Evolutionary conservation across 1,284 basidiomycete genomes (phyloP).

Genomic region (Taiwanofungus camphoratus): DNA sequence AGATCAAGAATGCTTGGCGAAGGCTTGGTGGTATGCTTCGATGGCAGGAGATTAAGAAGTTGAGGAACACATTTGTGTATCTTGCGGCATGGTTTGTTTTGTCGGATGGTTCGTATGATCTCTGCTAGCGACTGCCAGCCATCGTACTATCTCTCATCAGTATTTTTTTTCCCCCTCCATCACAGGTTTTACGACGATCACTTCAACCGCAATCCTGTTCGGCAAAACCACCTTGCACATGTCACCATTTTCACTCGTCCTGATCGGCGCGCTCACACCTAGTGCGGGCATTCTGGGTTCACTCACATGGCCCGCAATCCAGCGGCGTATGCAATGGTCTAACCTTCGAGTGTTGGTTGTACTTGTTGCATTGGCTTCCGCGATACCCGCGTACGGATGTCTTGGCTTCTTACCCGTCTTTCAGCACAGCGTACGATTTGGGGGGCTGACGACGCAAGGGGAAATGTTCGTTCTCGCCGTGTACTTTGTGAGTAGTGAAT

Average conservation of each 20-base stretch:
- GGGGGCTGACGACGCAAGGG: slow-evolving; percentile 69
- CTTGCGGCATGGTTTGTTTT: slow-evolving; percentile 89
- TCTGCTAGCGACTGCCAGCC: background rate
- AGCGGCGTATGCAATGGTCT: slow-evolving; percentile 53
- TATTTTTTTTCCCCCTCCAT: background rate
- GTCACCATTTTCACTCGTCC: slow-evolving; percentile 61
- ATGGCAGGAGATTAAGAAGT: slow-evolving; percentile 60
- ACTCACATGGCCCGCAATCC: slow-evolving; percentile 63
- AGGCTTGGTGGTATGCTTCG: slow-evolving; percentile 64
- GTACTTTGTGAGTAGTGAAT: slow-evolving; percentile 57
- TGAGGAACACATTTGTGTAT: slow-evolving; percentile 83
- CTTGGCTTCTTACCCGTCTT: slow-evolving; percentile 67
- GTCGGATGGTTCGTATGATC: slow-evolving; percentile 63
- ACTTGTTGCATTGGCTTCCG: slow-evolving; percentile 60
- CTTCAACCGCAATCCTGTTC: slow-evolving; percentile 78
- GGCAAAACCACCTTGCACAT: slow-evolving; percentile 78
- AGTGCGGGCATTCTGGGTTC: slow-evolving; percentile 70
- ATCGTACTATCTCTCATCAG: background rate
- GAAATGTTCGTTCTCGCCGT: slow-evolving; percentile 84
- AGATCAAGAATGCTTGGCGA: slow-evolving; percentile 62
- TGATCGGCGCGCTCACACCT: slow-evolving; percentile 68
- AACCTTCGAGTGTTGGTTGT: slow-evolving; percentile 64
- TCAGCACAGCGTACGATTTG: slow-evolving; percentile 40
- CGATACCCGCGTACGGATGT: slow-evolving; percentile 80
- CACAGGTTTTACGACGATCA: slow-evolving; percentile 76